phyloP scores from a whole-genome alignment of 352 stramenopile genomes.

The Phytophthora constricta region DNA sequence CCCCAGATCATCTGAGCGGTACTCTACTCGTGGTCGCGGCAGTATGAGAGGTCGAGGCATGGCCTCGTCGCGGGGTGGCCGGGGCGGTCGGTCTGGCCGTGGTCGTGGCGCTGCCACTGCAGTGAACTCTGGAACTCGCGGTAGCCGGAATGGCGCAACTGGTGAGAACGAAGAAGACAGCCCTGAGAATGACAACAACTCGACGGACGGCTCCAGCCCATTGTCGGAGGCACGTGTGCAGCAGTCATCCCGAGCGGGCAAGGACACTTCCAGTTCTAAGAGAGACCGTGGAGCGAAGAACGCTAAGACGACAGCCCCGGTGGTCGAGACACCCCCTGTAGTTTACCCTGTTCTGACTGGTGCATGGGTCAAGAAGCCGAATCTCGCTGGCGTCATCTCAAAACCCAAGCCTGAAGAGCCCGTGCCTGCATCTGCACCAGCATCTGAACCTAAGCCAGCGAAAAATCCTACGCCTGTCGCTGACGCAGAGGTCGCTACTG shows the following conservation, averaged over 20 bases:
- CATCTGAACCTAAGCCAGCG: constrained; percentile 29
- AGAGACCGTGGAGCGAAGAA: constrained; percentile 48
- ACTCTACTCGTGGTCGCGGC: constrained; percentile 44
- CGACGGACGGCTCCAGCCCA: constrained; percentile 31
- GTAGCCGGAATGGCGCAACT: constrained; percentile 25
- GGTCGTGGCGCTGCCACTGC: constrained; percentile 45
- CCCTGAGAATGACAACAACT: constrained; percentile 52
- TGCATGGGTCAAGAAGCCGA: constrained; percentile 80
- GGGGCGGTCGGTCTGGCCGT: constrained; percentile 51
- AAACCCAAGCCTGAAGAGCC: constrained; percentile 46
- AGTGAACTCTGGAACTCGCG: constrained; percentile 30
- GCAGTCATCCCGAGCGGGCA: constrained; percentile 34
- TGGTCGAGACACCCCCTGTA: constrained; percentile 47
- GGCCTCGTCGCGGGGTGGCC: constrained; percentile 50
- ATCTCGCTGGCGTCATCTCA: constrained; percentile 46
- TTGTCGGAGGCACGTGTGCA: constrained; percentile 36
- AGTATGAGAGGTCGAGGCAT: constrained; percentile 62
- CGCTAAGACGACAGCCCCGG: constrained; percentile 42
- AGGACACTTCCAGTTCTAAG: constrained; percentile 42
- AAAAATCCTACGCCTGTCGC: constrained; percentile 22
- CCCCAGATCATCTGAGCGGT: constrained; percentile 41
- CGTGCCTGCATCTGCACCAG: constrained; percentile 21
- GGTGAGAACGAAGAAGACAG: constrained; percentile 57
- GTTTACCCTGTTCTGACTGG: constrained; percentile 68
- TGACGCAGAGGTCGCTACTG: constrained; percentile 16